Conservation (phyloP, 2,329 filamentous ascomycete genomes). For the Apiospora koreana region DNA sequence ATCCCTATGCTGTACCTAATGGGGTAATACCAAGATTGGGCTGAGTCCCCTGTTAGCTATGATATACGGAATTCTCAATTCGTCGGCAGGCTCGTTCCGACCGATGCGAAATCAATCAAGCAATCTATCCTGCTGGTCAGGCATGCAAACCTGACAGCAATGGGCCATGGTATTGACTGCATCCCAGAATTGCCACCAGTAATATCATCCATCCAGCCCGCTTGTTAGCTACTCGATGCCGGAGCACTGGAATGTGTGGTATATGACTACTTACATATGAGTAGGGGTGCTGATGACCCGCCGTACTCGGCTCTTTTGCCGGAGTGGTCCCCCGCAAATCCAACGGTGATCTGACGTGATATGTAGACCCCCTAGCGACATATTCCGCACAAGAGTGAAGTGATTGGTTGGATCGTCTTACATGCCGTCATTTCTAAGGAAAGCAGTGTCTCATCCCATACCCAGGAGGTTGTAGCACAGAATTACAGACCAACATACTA, state of each 20-base stretch:
- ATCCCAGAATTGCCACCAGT: too few species aligned
- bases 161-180: too few species aligned
- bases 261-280: too few species aligned
- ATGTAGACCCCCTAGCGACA: too few species aligned
- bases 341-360: background rate
- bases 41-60: too few species aligned
- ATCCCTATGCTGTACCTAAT: too few species aligned
- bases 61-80: too few species aligned
- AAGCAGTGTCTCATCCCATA: background rate
- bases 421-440: background rate
- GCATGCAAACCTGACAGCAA: too few species aligned
- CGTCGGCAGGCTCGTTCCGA: background rate
- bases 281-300: background rate
- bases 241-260: background rate
- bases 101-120: too few species aligned
- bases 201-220: too few species aligned
- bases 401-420: background rate
- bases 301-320: background rate
- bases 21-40: background rate
- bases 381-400: background rate
- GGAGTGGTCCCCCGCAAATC: background rate
- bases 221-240: background rate
- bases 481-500: background rate
- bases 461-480: too few species aligned
- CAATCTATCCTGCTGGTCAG: too few species aligned